Conservation (phyloP, 2,329 filamentous ascomycete genomes). For the Colletotrichum sp. region DNA sequence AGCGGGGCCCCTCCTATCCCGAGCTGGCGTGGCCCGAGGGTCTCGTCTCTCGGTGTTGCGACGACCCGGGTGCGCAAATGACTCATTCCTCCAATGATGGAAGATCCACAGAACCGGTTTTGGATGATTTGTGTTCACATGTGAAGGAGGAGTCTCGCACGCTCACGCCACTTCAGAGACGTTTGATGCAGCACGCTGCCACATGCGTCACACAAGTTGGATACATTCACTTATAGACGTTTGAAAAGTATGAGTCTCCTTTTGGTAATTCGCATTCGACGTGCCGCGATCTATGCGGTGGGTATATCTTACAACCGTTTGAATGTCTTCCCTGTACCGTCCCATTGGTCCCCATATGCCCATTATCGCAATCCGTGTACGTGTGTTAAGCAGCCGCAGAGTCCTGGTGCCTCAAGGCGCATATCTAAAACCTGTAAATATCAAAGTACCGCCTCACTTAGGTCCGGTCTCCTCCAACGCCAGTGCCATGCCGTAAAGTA, state of each 20-base stretch:
- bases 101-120: background rate
- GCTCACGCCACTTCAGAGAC: background rate
- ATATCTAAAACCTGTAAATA: background rate
- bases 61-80: background rate
- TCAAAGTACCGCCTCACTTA: background rate
- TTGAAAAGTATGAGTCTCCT: background rate
- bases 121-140: background rate
- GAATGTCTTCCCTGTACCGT: background rate
- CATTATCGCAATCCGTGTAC: background rate
- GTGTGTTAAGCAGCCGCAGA: conserved; percentile 4
- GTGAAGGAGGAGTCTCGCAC: background rate
- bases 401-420: conserved; percentile 16
- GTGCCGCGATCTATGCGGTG: conserved; percentile 6
- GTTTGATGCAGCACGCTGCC: background rate
- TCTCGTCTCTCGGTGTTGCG: background rate
- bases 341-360: background rate
- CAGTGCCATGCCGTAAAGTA: background rate
- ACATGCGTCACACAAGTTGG: background rate
- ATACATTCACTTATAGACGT: background rate
- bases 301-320: conserved; percentile 9
- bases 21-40: background rate
- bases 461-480: background rate
- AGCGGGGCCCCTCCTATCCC: background rate
- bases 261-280: background rate
- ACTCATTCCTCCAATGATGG: background rate